A percentile compares a stretch with the other conserved stretches of the same genome.
Evolutionary conservation across 2,329 filamentous ascomycete species (phyloP).

Genomic region (Exophiala sp.): DNA sequence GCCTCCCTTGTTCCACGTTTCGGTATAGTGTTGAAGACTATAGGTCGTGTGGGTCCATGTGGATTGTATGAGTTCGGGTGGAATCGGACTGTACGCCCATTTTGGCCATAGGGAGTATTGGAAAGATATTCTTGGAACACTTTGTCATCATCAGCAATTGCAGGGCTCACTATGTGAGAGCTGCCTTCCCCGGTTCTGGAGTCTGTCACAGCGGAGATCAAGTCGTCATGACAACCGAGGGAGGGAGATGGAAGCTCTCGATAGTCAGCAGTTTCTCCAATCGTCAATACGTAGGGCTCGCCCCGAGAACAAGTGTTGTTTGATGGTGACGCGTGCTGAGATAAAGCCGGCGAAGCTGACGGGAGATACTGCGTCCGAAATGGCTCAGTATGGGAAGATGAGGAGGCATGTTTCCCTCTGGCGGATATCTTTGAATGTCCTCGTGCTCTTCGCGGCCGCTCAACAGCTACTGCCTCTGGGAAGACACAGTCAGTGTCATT

Average conservation of each 20-base stretch:
- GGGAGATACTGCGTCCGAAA: neutral
- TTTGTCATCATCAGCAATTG: conserved; percentile 57
- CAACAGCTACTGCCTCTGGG: conserved; percentile 35
- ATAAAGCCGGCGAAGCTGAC: neutral
- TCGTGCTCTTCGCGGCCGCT: neutral
- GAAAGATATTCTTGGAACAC: conserved; percentile 57
- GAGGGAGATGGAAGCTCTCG: neutral
- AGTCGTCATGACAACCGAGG: neutral
- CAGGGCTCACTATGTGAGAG: conserved; percentile 57
- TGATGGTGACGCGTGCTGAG: neutral
- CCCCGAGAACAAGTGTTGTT: neutral
- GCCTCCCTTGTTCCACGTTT: conserved; percentile 37
- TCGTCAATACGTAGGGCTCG: neutral
- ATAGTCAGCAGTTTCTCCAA: neutral
- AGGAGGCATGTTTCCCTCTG: conserved; percentile 4
- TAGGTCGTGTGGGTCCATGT: conserved; percentile 37
- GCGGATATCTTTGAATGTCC: neutral
- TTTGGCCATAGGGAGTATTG: conserved; percentile 32
- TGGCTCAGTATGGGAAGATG: neutral
- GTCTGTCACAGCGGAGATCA: neutral
- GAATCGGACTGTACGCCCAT: conserved; percentile 20
- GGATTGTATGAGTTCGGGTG: conserved; percentile 34
- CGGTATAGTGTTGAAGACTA: conserved; percentile 37
- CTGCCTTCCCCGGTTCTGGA: conserved; percentile 6
- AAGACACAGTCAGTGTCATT: conserved; percentile 57